These are phyloP conservation scores for Inga oerstediana DNA, from an alignment of 306 rosid species.

Conservation along the genomic window DNA sequence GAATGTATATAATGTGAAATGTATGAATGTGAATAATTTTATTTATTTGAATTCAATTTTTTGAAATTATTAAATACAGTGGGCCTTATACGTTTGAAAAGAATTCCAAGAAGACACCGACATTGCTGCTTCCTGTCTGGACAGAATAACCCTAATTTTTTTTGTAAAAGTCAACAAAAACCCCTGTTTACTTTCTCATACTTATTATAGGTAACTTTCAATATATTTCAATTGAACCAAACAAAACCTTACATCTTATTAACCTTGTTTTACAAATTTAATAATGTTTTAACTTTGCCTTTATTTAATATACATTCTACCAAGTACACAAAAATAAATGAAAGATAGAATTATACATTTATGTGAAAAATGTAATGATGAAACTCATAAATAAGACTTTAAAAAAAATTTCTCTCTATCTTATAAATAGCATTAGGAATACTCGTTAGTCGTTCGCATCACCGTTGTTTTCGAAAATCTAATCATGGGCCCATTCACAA, in stretches of 20 bases:
- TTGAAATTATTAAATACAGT: not conserved
- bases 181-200: not conserved
- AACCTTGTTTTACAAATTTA: too few species aligned
- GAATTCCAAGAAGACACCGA: constrained; percentile 49
- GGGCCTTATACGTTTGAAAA: constrained; percentile 33
- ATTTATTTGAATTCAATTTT: not conserved
- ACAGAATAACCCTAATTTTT: constrained; percentile 30
- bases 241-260: too few species aligned
- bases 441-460: constrained; percentile 40
- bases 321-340: too few species aligned
- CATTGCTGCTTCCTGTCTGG: constrained; percentile 34
- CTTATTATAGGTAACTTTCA: not conserved
- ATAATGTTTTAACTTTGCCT: too few species aligned
- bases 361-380: too few species aligned
- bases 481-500: constrained; percentile 38
- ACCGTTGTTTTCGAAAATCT: constrained; percentile 47
- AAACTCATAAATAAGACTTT: too few species aligned
- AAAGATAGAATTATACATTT: too few species aligned
- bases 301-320: too few species aligned
- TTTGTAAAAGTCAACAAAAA: constrained; percentile 34
- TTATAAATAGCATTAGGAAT: too few species aligned
- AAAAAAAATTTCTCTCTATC: too few species aligned
- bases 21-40: not conserved
- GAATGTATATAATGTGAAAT: not conserved
- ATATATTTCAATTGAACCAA: too few species aligned